Evolutionary conservation across 352 stramenopile genomes (phyloP), one percentile per base, ranked within the genome.

Genomic region (Thalassiosira hispida): DNA sequence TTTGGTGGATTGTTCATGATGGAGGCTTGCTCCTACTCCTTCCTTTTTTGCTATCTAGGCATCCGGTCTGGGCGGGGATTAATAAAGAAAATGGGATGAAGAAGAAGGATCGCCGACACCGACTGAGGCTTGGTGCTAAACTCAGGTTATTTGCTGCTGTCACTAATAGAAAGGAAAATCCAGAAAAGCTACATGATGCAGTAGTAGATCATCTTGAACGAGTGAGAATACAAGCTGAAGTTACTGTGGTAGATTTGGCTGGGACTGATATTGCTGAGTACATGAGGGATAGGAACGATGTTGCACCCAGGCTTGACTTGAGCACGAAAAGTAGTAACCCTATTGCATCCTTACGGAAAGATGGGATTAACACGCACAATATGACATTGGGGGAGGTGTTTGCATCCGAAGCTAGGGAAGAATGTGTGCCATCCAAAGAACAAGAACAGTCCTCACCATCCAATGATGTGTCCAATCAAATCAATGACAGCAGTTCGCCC

Each of bases 1-100:
- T 95, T 44, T 94, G 86, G 85, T 95, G 91, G 91, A 78, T 95
- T 56, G 84, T 92, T 16, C 77, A 91, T 63, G 90, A 95, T 72
- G 89, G 84, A 38, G 84, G 84, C 1, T 64, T 90, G 7, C 70
- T 88, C 22, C 64, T 90, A 1, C 47, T 90, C 9, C 47, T 88
- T 14, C 84, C 84, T 23, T 87, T 73, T 42, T 62, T 90, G n/a
- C 42, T 90, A 18, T 74, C 57, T 9, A 84, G 83, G 31, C 63
- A 85, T 52, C 20, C 53, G 27, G 52, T 72, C 9, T 90, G 77
- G 75, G 22, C 20, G 1, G 46, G 40, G 1, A 53, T 18, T 12
- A 56, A 55, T 51, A 29, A 53, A 27, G 44, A 16, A 9, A 53
- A 53, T 18, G 47, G 40, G 18, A 38, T 3, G 22, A 33, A 42